phyloP scores from a whole-genome alignment of 345 rosid genomes.

The Erucastrum elatum region DNA sequence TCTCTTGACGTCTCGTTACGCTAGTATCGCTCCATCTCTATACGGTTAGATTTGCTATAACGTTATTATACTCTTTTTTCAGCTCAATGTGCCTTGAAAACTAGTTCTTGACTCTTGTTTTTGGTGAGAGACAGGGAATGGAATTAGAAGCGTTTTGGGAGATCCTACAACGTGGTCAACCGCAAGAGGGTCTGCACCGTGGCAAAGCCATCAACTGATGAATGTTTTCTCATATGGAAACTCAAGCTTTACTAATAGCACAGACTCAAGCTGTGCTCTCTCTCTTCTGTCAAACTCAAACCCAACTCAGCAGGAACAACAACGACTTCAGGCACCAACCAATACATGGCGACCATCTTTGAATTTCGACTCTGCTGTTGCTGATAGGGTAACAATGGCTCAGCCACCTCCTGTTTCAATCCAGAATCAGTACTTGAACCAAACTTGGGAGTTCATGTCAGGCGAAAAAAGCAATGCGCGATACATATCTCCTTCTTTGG shows the following conservation, averaged over 20 bases:
- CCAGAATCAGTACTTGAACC: constrained; percentile 47
- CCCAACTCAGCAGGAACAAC: constrained; percentile 47
- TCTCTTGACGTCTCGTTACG: constrained; percentile 51
- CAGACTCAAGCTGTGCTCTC: constrained; percentile 89
- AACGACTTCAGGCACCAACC: constrained; percentile 32
- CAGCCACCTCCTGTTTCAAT: constrained; percentile 49
- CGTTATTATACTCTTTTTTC: not conserved
- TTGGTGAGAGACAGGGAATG: constrained; percentile 12
- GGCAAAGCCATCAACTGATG: constrained; percentile 35
- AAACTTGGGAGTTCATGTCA: constrained; percentile 43
- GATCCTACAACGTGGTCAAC: constrained; percentile 34
- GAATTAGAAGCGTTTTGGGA: constrained; percentile 21
- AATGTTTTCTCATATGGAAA: constrained; percentile 49
- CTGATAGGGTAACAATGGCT: constrained; percentile 42
- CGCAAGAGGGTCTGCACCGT: constrained; percentile 39
- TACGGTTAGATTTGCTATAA: constrained; percentile 47
- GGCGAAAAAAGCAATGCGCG: not conserved
- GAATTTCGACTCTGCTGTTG: constrained; percentile 33
- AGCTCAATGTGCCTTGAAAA: not conserved
- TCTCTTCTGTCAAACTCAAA: constrained; percentile 93
- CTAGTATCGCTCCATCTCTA: constrained; percentile 51
- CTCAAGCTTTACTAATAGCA: constrained; percentile 50
- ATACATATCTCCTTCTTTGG: not conserved
- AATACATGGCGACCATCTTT: constrained; percentile 37
- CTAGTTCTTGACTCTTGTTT: not conserved